Conservation (phyloP, 805 yeast genomes). For the Candida parachauliodes region DNA sequence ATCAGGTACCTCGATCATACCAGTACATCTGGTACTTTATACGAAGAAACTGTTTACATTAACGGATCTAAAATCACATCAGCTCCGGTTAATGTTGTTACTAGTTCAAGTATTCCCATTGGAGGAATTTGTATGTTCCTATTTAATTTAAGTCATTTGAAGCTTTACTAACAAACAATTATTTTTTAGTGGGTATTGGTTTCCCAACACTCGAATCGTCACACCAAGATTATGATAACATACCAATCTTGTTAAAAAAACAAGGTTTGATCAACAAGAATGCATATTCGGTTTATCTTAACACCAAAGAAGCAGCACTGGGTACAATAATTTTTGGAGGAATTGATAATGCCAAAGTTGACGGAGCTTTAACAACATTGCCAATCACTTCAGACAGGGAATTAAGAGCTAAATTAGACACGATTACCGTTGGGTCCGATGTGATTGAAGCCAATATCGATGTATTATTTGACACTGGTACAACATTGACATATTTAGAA, state of each 20-base stretch:
- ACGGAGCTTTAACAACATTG: slow-evolving; percentile 16
- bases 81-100: too few relatives aligned
- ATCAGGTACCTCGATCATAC: too few relatives aligned
- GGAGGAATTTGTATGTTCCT: too few relatives aligned
- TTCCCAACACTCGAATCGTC: slow-evolving; percentile 1
- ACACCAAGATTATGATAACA: slow-evolving; percentile 24
- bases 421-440: neutral
- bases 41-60: too few relatives aligned
- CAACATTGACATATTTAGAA: slow-evolving; percentile 40
- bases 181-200: slow-evolving; percentile 9
- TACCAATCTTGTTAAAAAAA: slow-evolving; percentile 26
- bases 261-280: slow-evolving; percentile 27
- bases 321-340: slow-evolving; percentile 27
- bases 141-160: too few relatives aligned
- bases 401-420: too few relatives aligned
- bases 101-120: too few relatives aligned
- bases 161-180: too few relatives aligned
- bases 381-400: too few relatives aligned
- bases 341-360: slow-evolving; percentile 22
- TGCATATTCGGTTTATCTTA: slow-evolving; percentile 31
- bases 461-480: slow-evolving; percentile 24
- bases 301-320: slow-evolving; percentile 13
- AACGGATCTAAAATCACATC: too few relatives aligned
- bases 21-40: too few relatives aligned
- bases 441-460: too few relatives aligned